Base-by-base conservation (phyloP, 1,284 basidiomycete species). In the Mycosarcoma maydis region DNA sequence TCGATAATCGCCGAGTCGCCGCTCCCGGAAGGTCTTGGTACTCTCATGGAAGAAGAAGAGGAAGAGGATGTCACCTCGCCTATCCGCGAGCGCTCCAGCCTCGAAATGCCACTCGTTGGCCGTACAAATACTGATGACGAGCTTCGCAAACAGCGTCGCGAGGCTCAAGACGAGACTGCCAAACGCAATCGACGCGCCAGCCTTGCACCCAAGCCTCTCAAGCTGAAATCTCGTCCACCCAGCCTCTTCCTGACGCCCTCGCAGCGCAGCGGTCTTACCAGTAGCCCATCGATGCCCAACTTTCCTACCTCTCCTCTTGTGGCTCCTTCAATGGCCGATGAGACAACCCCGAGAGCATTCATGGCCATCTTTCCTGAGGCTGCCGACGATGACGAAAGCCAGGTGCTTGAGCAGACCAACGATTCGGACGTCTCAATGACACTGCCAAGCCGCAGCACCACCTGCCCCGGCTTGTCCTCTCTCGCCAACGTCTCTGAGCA, bases 31-130 rank as follows among this genome's bases (percentile, higher is more conserved):
- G 72, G 74, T 22, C 59, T 75, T 5, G 64, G 68, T 6, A 78
- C 76, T 17, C 51, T 78, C n/a, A 49, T 75, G 45, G 76, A 78
- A 52, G 76, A 76, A 30, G 75, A 77, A 34, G 73, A 78, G 56
- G 72, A 77, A 19, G 75, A 78, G 5, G 76, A 78, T 36, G 50
- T 64, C 6, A 45, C 54, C 6, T 60, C 73, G 22, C 73, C 73
- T n/a, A 44, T 53, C 13, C 55, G 59, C 20, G 74, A 71, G 36
- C 59, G 59, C 17, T n/a, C 33, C 6, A 57, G 59, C 26, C 39
- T 64, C 29, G 72, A 75, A 45, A 42, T 68, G 54, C 42, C 50
- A 22, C 30, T 44, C 16, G 68, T 57, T 20, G 54, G 57, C 24
- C 34, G 37, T 27, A 33, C 47, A 2, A 41, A 41, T 10, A 52